Evolutionary conservation across 257 asterid genomes (phyloP).

Genomic region (Perilla frutescens): DNA sequence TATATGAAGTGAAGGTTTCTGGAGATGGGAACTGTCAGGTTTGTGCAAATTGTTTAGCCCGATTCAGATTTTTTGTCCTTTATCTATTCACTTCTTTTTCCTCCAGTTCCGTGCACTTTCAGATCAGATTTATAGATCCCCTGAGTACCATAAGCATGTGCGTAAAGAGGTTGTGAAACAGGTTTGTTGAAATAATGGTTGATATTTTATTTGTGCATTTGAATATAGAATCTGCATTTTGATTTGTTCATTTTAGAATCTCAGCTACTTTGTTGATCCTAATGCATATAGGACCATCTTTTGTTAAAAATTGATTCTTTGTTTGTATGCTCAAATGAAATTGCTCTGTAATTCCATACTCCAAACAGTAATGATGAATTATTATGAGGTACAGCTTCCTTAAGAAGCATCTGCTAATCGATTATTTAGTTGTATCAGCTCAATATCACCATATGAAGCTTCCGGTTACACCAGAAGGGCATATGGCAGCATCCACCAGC

Average conservation of each 20-base stretch:
- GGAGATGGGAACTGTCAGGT: constrained; percentile 87
- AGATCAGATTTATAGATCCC: constrained; percentile 71
- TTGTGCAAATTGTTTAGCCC: constrained; percentile 28
- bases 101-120: constrained; percentile 76
- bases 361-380: constrained; percentile 13
- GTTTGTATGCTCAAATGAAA: constrained; percentile 9
- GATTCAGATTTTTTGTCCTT: background rate
- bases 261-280: constrained; percentile 16
- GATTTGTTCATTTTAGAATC: background rate
- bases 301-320: background rate
- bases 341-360: constrained; percentile 5
- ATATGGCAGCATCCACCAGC: constrained; percentile 25
- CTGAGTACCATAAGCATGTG: constrained; percentile 71
- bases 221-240: constrained; percentile 5
- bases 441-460: background rate
- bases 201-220: background rate
- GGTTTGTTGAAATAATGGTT: constrained; percentile 43
- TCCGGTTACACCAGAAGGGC: constrained; percentile 1
- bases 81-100: constrained; percentile 24
- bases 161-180: constrained; percentile 76
- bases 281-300: background rate
- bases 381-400: constrained; percentile 12
- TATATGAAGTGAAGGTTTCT: constrained; percentile 63
- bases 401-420: constrained; percentile 6
- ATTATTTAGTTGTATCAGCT: background rate